These are phyloP conservation scores for Evernia prunastri DNA, from an alignment of 495 filamentous ascomycete species.

Conservation along the genomic window DNA sequence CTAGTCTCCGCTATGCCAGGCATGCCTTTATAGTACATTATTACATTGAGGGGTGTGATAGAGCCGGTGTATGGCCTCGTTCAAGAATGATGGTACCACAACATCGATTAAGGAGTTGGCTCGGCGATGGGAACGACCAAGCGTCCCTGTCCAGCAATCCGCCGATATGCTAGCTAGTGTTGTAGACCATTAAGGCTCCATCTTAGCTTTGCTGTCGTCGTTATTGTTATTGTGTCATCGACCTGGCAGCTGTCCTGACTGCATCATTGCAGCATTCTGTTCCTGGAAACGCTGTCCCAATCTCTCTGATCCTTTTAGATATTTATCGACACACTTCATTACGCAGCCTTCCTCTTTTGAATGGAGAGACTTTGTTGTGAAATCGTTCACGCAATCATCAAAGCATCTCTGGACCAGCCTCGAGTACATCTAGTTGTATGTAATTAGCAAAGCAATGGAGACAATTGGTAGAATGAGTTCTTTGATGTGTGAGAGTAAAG, in stretches of 20 bases:
- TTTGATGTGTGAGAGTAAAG: neutral
- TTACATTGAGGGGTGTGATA: neutral
- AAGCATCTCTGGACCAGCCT: constrained; percentile 94
- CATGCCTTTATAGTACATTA: neutral
- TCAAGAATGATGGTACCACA: neutral
- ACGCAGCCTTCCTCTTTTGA: constrained; percentile 83
- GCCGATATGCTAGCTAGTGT: neutral
- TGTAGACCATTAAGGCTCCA: neutral
- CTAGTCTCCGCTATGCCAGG: neutral
- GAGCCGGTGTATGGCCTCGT: neutral
- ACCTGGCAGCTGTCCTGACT: constrained; percentile 51
- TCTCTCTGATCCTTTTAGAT: constrained; percentile 77
- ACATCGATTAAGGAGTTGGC: neutral
- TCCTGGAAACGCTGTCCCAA: constrained; percentile 90
- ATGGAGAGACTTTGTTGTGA: constrained; percentile 90
- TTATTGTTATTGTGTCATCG: constrained; percentile 26
- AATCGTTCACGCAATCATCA: constrained; percentile 94
- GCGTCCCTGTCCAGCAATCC: neutral
- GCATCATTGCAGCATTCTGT: constrained; percentile 82
- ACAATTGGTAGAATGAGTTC: no score
- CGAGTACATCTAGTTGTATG: constrained; percentile 74
- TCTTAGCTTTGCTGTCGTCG: neutral
- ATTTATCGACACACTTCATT: constrained; percentile 90
- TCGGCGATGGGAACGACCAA: neutral
- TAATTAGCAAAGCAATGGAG: neutral